Conservation (phyloP, 306 rosid genomes). For the Gynostemma pentaphyllum region DNA sequence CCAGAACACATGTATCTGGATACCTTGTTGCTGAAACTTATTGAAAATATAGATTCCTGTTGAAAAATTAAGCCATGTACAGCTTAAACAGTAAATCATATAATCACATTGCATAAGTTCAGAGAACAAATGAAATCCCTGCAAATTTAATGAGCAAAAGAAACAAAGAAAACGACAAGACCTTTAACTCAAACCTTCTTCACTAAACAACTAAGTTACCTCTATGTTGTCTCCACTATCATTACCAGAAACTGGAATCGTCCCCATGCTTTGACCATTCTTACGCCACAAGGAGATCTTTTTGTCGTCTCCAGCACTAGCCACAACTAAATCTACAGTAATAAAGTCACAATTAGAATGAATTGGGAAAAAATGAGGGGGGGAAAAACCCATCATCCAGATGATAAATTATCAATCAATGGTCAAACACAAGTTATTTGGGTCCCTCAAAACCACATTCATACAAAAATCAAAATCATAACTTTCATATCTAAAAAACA, state of each 20-base stretch:
- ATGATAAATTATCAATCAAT: background rate
- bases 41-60: conserved; percentile 73
- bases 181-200: no score
- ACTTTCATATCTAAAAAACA: background rate
- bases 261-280: conserved; percentile 94
- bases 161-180: background rate
- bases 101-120: background rate
- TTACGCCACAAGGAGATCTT: conserved; percentile 81
- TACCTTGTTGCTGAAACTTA: conserved; percentile 93
- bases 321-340: conserved; percentile 79
- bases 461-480: background rate
- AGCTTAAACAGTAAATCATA: background rate
- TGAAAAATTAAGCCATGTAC: conserved; percentile 1
- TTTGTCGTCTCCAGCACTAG: conserved; percentile 95
- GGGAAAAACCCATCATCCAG: background rate
- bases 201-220: conserved; percentile 25
- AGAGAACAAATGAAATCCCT: background rate
- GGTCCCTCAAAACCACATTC: background rate
- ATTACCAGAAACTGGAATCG: conserved; percentile 71
- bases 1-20: conserved; percentile 92
- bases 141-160: background rate
- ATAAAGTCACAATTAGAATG: conserved; percentile 14
- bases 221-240: conserved; percentile 76
- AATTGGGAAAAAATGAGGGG: no score
- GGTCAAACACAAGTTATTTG: background rate